Percentiles rank a stretch among this genome's conserved stretches.
Conservation (phyloP, 2,329 filamentous ascomycete genomes). For the Sporothrix curviconia region DNA sequence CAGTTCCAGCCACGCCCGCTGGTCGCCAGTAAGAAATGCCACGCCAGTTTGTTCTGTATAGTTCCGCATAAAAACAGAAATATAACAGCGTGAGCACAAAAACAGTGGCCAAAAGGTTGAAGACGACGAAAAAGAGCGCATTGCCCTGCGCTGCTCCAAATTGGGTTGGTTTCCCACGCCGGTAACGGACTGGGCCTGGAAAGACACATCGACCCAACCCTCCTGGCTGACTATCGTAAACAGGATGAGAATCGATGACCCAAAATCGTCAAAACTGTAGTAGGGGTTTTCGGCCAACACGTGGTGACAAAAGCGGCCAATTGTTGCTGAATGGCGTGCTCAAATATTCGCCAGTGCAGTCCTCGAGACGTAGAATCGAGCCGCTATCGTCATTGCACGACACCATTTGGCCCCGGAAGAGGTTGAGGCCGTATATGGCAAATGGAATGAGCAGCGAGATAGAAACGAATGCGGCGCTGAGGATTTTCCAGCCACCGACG, state of each 20-base stretch:
- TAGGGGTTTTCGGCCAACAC: slow-evolving; percentile 74
- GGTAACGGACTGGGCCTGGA: slow-evolving; percentile 73
- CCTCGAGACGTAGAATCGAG: slow-evolving; percentile 51
- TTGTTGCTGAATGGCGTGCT: slow-evolving; percentile 63
- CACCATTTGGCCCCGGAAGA: slow-evolving; percentile 79
- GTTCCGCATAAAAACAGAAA: slow-evolving; percentile 99
- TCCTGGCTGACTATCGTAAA: slow-evolving; percentile 99
- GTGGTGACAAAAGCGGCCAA: slow-evolving; percentile 79
- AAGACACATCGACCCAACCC: slow-evolving; percentile 94
- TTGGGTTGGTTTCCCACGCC: slow-evolving; percentile 68
- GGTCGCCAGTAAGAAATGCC: slow-evolving; percentile 89
- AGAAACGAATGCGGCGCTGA: slow-evolving; percentile 88
- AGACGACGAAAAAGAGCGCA: slow-evolving; percentile 87
- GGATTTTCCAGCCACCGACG: slow-evolving; percentile 86
- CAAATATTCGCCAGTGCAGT: slow-evolving; percentile 80
- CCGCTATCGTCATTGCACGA: slow-evolving; percentile 67
- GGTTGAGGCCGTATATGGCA: slow-evolving; percentile 88
- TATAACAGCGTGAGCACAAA: slow-evolving; percentile 96
- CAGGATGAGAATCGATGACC: slow-evolving; percentile 86
- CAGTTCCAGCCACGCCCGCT: slow-evolving; percentile 93
- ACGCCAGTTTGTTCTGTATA: slow-evolving; percentile 98
- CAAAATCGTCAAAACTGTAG: slow-evolving; percentile 92
- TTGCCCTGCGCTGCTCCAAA: slow-evolving; percentile 70
- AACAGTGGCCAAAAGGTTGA: slow-evolving; percentile 92
- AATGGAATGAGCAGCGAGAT: slow-evolving; percentile 92